Conservation (phyloP, 2,329 filamentous ascomycete genomes). For the Cryoendolithus antarcticus region DNA sequence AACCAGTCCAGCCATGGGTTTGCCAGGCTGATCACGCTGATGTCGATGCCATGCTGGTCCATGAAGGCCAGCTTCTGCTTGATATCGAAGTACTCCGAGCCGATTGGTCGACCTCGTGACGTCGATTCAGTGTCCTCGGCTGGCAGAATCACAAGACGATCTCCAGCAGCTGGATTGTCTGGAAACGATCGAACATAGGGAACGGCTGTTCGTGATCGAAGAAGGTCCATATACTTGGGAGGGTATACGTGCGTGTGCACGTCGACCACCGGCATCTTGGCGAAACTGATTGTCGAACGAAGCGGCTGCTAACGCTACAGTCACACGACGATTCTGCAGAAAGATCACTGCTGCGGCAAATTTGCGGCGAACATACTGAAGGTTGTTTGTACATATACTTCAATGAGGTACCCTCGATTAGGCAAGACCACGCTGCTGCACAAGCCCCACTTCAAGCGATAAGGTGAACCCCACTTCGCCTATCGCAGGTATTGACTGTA, state of each 20-base stretch:
- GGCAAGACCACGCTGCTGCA: too few species aligned
- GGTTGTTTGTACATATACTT: too few species aligned
- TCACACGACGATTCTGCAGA: too few species aligned
- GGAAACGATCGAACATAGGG: constrained; percentile 59
- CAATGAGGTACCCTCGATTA: too few species aligned
- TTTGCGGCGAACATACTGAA: too few species aligned
- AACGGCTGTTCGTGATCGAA: constrained; percentile 46
- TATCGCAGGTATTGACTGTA: too few species aligned
- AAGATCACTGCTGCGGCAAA: too few species aligned
- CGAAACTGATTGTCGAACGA: background rate
- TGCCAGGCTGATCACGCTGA: constrained; percentile 75
- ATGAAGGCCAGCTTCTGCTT: constrained; percentile 75
- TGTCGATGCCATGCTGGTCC: constrained; percentile 68
- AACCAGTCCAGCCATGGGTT: constrained; percentile 94
- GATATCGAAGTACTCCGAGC: constrained; percentile 71
- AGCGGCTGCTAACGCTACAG: too few species aligned
- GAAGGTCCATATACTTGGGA: constrained; percentile 46
- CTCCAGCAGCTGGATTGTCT: constrained; percentile 36
- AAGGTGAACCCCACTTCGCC: too few species aligned
- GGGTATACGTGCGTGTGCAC: constrained; percentile 54
- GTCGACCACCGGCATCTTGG: constrained; percentile 37
- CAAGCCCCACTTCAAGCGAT: too few species aligned
- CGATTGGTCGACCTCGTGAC: constrained; percentile 67
- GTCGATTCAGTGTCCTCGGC: constrained; percentile 21
- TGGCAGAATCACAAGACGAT: constrained; percentile 40